A percentile compares a stretch with the other conserved stretches of the same genome.
Evolutionary conservation across 257 asterid genomes (phyloP).

Genomic region (Nicotiana attenuata): DNA sequence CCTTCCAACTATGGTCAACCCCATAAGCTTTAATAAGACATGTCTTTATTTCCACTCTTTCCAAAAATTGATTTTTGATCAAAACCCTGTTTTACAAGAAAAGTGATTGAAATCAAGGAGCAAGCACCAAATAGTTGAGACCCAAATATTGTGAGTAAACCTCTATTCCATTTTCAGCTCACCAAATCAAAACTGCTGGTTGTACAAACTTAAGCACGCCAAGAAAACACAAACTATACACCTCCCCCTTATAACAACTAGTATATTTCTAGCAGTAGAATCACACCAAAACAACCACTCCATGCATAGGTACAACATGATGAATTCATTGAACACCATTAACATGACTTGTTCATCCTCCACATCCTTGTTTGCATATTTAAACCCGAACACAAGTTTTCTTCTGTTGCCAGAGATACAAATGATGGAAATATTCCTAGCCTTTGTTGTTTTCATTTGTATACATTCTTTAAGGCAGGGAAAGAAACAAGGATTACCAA

Average conservation of each 20-base stretch:
- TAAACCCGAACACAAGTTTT: background rate
- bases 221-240: slow-evolving; percentile 21
- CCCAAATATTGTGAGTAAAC: slow-evolving; percentile 4
- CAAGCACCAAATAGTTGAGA: background rate
- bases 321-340: slow-evolving; percentile 23
- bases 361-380: background rate
- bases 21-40: background rate
- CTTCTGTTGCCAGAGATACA: slow-evolving; percentile 44
- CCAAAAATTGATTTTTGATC: background rate
- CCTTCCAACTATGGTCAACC: background rate
- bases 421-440: slow-evolving; percentile 48
- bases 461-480: slow-evolving; percentile 44
- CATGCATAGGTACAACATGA: slow-evolving; percentile 28
- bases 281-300: slow-evolving; percentile 28
- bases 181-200: slow-evolving; percentile 29
- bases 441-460: slow-evolving; percentile 41
- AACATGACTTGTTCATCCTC: slow-evolving; percentile 15
- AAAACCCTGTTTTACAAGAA: slow-evolving; percentile 22
- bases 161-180: slow-evolving; percentile 36
- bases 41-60: background rate
- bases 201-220: slow-evolving; percentile 33
- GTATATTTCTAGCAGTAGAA: slow-evolving; percentile 6
- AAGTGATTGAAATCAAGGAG: background rate
- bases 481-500: slow-evolving; percentile 49
- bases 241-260: slow-evolving; percentile 32